A percentile compares a stretch with the other conserved stretches of the same genome.
phyloP scores from a whole-genome alignment of 306 rosid species.

The Prosopis cineraria region DNA sequence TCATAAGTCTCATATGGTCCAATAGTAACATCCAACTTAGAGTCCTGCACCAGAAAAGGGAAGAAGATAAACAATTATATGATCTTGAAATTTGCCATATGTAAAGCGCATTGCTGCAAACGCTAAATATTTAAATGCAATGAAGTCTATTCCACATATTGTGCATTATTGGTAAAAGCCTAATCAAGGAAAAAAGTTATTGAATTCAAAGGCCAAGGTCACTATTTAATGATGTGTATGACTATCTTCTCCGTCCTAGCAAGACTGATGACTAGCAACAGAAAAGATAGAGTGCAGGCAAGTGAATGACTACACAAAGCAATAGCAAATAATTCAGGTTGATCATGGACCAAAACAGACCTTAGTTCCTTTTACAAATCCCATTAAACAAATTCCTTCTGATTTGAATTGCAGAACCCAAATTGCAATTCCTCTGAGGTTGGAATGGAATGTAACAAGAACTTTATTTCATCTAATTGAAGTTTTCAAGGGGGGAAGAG shows the following conservation, averaged over 20 bases:
- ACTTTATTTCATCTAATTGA: not conserved
- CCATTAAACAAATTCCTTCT: not conserved
- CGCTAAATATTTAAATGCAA: slow-evolving; percentile 1
- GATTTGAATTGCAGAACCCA: not conserved
- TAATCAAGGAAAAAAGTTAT: not conserved
- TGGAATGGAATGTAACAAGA: not conserved
- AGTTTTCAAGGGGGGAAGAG: not conserved
- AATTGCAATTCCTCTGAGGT: not conserved
- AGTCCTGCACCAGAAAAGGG: slow-evolving; percentile 59
- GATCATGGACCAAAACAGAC: not conserved
- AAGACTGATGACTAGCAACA: not conserved
- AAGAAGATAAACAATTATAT: slow-evolving; percentile 16
- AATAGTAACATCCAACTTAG: slow-evolving; percentile 86
- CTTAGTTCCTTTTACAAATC: too few species aligned
- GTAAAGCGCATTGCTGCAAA: not conserved
- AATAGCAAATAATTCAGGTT: not conserved
- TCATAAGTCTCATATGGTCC: slow-evolving; percentile 98
- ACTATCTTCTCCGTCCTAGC: slow-evolving; percentile 5
- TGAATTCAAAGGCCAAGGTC: not conserved
- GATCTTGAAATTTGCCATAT: slow-evolving; percentile 32
- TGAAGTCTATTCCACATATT: not conserved
- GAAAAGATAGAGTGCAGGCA: not conserved
- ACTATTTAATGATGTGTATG: slow-evolving; percentile 12
- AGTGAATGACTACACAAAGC: slow-evolving; percentile 8
- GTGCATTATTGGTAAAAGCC: not conserved